Evolutionary conservation across 768 basidiomycete species (phyloP), one percentile per base, ranked within the genome.

Genomic region (Lactarius psammicola): DNA sequence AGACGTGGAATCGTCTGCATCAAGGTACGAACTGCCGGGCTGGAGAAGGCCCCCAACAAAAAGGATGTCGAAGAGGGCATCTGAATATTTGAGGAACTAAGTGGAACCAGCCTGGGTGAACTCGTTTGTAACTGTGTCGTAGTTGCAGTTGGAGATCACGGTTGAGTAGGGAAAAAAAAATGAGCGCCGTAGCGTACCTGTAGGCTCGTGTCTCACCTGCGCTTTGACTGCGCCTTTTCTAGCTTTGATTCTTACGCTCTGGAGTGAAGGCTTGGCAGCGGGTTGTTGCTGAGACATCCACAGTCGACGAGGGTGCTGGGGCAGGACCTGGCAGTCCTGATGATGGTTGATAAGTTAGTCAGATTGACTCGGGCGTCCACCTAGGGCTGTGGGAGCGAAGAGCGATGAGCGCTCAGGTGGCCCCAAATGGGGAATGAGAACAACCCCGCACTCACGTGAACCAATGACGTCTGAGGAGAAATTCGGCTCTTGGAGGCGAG

Each of bases 11-110:
- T 90, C 87, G 56, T 87, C 87, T 67, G 94, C 92, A 64, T 97
- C 94, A 77, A 98, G 72, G 78, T 92, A 95, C 72, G 81, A 86
- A 66, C 96, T 96, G 59, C 96, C 96, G n/a, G n/a, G n/a, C n/a
- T n/a, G n/a, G n/a, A n/a, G n/a, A n/a, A n/a, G n/a, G n/a, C n/a
- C n/a, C n/a, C n/a, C 96, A 73, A 95, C 90, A 73, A 99, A 85
- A 75, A 98, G 84, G 80, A 97, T 86, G 79, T 99, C 95, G 78
- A 97, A 98, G 72, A 98, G 88, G 63, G 89, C 84, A 72, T 97
- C 95, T 78, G 94, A 92, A 88, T 98, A 98, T 81, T 97, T 97
- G 78, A 95, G 87, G 74, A 87, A 89, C 79, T 99, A 90, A 56
- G 92, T 88, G 30, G 89, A 86, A 51, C 95, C 96, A 63, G 95